Evolutionary conservation across 139 green algal species (phyloP), one percentile per base, ranked within the genome.

Genomic region (Penium margaritaceum): DNA sequence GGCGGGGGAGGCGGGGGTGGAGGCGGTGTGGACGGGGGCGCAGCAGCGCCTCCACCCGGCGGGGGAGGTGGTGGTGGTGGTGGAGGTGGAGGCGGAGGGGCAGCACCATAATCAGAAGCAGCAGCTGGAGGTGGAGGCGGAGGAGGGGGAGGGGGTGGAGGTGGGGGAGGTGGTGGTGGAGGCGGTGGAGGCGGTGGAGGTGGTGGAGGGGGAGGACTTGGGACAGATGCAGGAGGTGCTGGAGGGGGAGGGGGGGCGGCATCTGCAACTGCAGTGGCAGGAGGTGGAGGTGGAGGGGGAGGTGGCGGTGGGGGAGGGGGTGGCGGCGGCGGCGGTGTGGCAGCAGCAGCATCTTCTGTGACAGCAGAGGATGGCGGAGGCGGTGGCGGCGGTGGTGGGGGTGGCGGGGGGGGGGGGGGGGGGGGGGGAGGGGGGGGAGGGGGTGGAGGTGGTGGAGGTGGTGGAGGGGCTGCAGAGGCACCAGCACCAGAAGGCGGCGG

Each of bases 91-190:
- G n/a, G n/a, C n/a, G n/a, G n/a, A n/a, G n/a, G n/a, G n/a, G n/a
- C n/a, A n/a, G n/a, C n/a, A n/a, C n/a, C n/a, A n/a, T n/a, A n/a
- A n/a, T n/a, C n/a, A n/a, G n/a, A n/a, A n/a, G n/a, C n/a, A n/a
- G n/a, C n/a, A n/a, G n/a, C n/a, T n/a, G n/a, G n/a, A n/a, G n/a
- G n/a, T n/a, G n/a, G n/a, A n/a, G n/a, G n/a, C n/a, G n/a, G n/a
- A n/a, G n/a, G n/a, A n/a, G n/a, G n/a, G n/a, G n/a, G n/a, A n/a
- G n/a, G n/a, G n/a, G n/a, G n/a, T n/a, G n/a, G n/a, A n/a, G n/a
- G n/a, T n/a, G n/a, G n/a, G n/a, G 51, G 51, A 4, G 51, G 51
- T 33, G 51, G 51, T 60, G 51, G 51, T 60, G 51, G 51, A 33
- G 51, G 51, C 24, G 51, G 51, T 9, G 51, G 51, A 24, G 51